Conservation (phyloP, 441 rosid genomes). For the Eutrema salsugineum region DNA sequence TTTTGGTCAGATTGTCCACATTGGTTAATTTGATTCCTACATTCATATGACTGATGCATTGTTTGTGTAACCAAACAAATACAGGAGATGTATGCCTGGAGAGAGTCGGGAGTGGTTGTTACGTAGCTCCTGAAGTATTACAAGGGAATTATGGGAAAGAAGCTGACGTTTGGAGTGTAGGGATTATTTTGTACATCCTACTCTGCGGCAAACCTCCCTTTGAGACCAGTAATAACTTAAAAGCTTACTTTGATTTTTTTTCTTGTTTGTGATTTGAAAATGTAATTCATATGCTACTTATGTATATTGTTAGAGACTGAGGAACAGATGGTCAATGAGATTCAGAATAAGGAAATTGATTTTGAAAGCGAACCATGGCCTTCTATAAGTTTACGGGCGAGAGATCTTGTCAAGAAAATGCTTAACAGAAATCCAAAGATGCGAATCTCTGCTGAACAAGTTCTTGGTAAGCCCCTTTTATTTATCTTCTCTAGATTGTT, state of each 20-base stretch:
- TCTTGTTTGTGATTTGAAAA: neutral
- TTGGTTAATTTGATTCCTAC: neutral
- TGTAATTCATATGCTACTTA: neutral
- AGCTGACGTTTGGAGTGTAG: slow-evolving; percentile 94
- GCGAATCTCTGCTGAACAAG: slow-evolving; percentile 73
- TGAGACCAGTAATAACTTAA: slow-evolving; percentile 65
- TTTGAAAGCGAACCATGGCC: slow-evolving; percentile 86
- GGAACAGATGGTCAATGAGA: slow-evolving; percentile 72
- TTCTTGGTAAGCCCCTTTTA: slow-evolving; percentile 64
- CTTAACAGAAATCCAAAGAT: slow-evolving; percentile 61
- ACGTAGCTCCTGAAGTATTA: slow-evolving; percentile 87
- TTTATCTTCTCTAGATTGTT: too few relatives aligned
- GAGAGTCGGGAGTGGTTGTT: slow-evolving; percentile 79
- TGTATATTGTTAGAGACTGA: slow-evolving; percentile 61
- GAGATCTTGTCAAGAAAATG: slow-evolving; percentile 82
- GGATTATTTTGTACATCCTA: slow-evolving; percentile 78
- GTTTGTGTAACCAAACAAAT: slow-evolving; percentile 10
- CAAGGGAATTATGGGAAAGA: slow-evolving; percentile 82
- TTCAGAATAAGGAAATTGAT: slow-evolving; percentile 65
- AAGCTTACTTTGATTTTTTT: neutral
- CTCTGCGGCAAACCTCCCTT: slow-evolving; percentile 93
- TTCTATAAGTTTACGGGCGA: slow-evolving; percentile 58
- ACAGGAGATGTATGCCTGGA: slow-evolving; percentile 67
- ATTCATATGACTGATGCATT: neutral
- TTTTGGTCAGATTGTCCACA: neutral